Percentiles rank a stretch among this genome's conserved stretches.
These are phyloP conservation scores for Lentithecium fluviatile DNA, from an alignment of 495 filamentous ascomycete species.

Conservation along the genomic window DNA sequence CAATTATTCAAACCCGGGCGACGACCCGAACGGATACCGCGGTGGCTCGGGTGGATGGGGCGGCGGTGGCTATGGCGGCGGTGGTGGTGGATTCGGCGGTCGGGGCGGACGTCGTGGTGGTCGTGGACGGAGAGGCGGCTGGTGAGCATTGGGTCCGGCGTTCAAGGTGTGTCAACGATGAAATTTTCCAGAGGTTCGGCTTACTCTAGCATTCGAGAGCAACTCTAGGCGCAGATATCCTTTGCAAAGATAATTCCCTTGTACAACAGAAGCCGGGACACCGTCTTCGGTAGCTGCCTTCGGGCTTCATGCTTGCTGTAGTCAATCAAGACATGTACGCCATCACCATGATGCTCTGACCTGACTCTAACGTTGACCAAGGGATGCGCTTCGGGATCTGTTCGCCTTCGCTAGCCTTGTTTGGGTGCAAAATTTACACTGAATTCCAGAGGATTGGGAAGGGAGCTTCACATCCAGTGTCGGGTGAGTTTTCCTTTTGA, in stretches of 20 bases:
- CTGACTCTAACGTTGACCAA: constrained; percentile 7
- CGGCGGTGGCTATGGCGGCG: constrained; percentile 11
- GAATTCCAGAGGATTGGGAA: too few species aligned
- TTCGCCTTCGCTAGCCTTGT: neutral
- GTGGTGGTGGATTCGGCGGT: constrained; percentile 6
- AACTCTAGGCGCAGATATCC: constrained; percentile 2
- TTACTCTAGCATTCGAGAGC: constrained; percentile 4
- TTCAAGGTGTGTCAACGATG: constrained; percentile 18
- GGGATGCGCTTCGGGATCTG: neutral
- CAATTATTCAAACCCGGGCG: neutral
- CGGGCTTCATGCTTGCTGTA: constrained; percentile 1
- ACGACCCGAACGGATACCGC: constrained; percentile 9
- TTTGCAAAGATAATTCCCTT: neutral
- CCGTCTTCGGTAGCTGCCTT: neutral
- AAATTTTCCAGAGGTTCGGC: constrained; percentile 7
- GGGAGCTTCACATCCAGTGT: too few species aligned
- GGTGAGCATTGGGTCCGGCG: constrained; percentile 14
- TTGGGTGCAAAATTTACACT: too few species aligned
- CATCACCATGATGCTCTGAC: constrained; percentile 1
- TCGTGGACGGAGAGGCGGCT: constrained; percentile 16
- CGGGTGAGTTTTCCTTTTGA: too few species aligned
- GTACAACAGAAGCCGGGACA: neutral
- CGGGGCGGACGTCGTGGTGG: constrained; percentile 22
- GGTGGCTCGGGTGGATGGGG: constrained; percentile 13
- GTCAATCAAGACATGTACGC: constrained; percentile 10